Evolutionary conservation across 257 asterid species (phyloP), one percentile per base, ranked within the genome.

Genomic region (Henckelia pumila): DNA sequence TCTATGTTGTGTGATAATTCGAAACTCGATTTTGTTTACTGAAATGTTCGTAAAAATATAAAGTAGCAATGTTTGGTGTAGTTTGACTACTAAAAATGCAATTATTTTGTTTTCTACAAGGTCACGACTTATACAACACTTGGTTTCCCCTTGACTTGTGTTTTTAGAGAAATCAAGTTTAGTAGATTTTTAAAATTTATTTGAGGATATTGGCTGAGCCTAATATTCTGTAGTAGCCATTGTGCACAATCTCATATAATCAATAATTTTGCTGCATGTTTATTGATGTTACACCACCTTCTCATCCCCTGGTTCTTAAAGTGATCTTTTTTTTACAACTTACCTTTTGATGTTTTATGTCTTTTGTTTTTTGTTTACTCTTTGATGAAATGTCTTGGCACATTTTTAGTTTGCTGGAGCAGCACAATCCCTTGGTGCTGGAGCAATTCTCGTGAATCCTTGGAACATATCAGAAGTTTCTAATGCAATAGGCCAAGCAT

Each of bases 351-450:
- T 50, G 14, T 63, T 3, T 64, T 11, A 59, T 64, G 47, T 58
- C 74, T 30, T 60, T 33, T 60, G 52, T 40, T 47, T 40, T 67
- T 28, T 32, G 30, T 49, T 65, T 58, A 64, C 35, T 50, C 59
- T 22, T 59, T 67, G 29, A 64, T 64, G 68, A 61, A 67, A 28
- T 67, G 61, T 73, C 59, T 70, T 57, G 63, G 19, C 64, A 49
- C 59, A 64, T 22, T 62, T 77, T 67, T 72, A 92, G 98, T 92
- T 93, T 84, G 99, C 99, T 69, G 99, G 99, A 74, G 99, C 99
- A 66, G 99, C 99, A 63, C 99, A 93, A 66, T 93, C 99, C 55
- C 85, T 93, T 68, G 99, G 97, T 56, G 99, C 99, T 58, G 99
- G 99, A 40, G 99, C 99, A 24, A 83, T 93, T 80, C 95, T 90